Evolutionary conservation across 2,329 filamentous ascomycete genomes (phyloP).

Genomic region (Epichloe glyceriae): DNA sequence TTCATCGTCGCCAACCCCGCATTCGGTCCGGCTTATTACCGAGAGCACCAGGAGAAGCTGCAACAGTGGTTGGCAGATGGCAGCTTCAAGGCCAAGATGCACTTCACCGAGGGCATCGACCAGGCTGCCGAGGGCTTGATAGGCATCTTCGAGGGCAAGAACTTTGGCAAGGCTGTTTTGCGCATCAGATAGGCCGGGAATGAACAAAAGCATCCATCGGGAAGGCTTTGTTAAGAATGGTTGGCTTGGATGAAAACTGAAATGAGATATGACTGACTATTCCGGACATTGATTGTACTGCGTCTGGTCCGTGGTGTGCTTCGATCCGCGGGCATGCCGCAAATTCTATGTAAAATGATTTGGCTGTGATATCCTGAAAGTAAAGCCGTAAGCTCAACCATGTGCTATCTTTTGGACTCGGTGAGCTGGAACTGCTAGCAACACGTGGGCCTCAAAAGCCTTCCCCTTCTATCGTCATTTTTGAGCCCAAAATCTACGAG

Average conservation of each 20-base stretch:
- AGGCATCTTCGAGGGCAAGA: slow-evolving; percentile 63
- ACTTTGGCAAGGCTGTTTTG: slow-evolving; percentile 76
- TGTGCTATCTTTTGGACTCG: no score
- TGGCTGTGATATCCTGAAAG: background rate
- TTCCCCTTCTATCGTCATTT: no score
- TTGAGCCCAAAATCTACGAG: no score
- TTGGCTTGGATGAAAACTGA: background rate
- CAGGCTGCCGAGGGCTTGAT: slow-evolving; percentile 63
- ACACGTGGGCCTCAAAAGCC: no score
- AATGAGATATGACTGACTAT: background rate
- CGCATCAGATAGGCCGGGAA: background rate
- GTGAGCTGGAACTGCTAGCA: no score
- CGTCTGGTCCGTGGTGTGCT: no score
- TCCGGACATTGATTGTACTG: no score
- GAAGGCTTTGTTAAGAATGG: no score
- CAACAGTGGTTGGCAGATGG: slow-evolving; percentile 66
- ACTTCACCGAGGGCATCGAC: slow-evolving; percentile 64
- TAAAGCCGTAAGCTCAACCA: no score
- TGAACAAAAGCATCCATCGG: no score
- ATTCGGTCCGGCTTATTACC: slow-evolving; percentile 51
- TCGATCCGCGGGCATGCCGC: no score
- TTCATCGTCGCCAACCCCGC: slow-evolving; percentile 59
- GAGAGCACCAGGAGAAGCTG: slow-evolving; percentile 65
- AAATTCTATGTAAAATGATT: background rate
- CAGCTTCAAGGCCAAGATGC: slow-evolving; percentile 56